These are phyloP conservation scores for Pisolithus marmoratus DNA, from an alignment of 768 basidiomycete species.

Conservation along the genomic window DNA sequence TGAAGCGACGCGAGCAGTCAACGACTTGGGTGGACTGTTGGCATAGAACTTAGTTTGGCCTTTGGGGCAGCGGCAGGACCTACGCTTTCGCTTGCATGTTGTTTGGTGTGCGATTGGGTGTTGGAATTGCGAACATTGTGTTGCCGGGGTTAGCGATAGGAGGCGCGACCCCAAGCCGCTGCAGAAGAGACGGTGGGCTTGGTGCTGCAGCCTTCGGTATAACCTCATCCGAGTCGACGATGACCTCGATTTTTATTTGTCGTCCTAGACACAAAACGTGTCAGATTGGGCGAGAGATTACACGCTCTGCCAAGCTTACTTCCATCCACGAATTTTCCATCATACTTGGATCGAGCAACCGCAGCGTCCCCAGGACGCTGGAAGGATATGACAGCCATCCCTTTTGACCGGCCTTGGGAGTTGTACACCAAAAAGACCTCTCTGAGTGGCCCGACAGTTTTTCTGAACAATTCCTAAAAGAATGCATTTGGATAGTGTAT, in stretches of 20 bases:
- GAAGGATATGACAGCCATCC: constrained; percentile 74
- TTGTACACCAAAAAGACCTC: constrained; percentile 73
- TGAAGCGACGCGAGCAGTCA: constrained; percentile 4
- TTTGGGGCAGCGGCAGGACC: neutral
- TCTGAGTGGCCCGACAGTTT: constrained; percentile 69
- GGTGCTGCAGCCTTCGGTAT: constrained; percentile 19
- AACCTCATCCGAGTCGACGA: constrained; percentile 39
- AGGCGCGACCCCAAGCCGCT: constrained; percentile 24
- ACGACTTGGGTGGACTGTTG: constrained; percentile 17
- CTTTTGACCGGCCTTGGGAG: constrained; percentile 67
- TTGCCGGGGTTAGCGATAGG: neutral
- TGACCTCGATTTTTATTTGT: constrained; percentile 60
- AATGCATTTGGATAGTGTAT: constrained; percentile 5
- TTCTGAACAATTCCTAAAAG: constrained; percentile 65
- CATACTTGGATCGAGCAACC: constrained; percentile 60
- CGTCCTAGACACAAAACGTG: constrained; percentile 38
- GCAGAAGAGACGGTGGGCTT: constrained; percentile 33
- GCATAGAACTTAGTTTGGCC: neutral
- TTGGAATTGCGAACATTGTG: neutral
- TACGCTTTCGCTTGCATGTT: constrained; percentile 9
- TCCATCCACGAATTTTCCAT: constrained; percentile 73
- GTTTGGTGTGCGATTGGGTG: constrained; percentile 15
- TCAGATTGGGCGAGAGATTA: neutral
- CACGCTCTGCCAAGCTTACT: constrained; percentile 28
- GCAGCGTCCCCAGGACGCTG: constrained; percentile 57